phyloP scores from a whole-genome alignment of 805 yeast genomes.

The Candida pini region DNA sequence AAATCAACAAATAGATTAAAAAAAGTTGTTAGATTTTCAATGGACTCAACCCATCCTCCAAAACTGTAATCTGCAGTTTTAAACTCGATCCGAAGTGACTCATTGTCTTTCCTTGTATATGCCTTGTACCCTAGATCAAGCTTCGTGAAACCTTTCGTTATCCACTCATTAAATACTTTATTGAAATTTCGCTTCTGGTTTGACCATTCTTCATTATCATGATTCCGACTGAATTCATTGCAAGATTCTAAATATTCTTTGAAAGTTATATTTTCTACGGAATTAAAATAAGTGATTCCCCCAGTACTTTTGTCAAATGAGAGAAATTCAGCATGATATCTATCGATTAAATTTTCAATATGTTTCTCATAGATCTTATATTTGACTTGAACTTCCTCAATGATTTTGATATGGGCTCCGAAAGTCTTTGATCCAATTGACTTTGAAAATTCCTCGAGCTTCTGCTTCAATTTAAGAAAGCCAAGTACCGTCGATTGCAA shows the following conservation, averaged over 20 bases:
- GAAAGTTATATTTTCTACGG: constrained; percentile 11
- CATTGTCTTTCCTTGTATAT: constrained; percentile 3
- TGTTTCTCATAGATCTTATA: constrained; percentile 7
- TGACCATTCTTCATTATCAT: too few relatives aligned
- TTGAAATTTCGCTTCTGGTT: constrained; percentile 23
- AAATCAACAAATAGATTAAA: constrained; percentile 17
- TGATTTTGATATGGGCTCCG: constrained; percentile 7
- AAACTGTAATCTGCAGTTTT: constrained; percentile 1
- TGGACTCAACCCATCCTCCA: constrained; percentile 9
- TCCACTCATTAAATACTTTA: constrained; percentile 21
- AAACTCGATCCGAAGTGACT: constrained; percentile 4
- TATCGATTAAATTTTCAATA: constrained; percentile 6
- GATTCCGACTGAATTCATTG: constrained; percentile 5
- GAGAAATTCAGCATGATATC: constrained; percentile 9
- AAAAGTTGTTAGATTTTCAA: constrained; percentile 18
- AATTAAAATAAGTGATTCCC: too few relatives aligned
- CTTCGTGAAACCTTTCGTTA: constrained; percentile 9
- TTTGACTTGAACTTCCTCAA: constrained; percentile 10
- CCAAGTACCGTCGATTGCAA: constrained; percentile 11
- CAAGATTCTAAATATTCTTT: constrained; percentile 13
- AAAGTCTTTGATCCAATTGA: background rate
- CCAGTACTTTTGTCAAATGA: constrained; percentile 7
- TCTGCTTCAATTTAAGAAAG: constrained; percentile 13
- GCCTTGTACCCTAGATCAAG: constrained; percentile 10
- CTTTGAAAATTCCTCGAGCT: constrained; percentile 7